A percentile compares a stretch with the other conserved stretches of the same genome.
These are phyloP conservation scores for Sicyos edulis DNA, from an alignment of 306 rosid species.

Conservation along the genomic window DNA sequence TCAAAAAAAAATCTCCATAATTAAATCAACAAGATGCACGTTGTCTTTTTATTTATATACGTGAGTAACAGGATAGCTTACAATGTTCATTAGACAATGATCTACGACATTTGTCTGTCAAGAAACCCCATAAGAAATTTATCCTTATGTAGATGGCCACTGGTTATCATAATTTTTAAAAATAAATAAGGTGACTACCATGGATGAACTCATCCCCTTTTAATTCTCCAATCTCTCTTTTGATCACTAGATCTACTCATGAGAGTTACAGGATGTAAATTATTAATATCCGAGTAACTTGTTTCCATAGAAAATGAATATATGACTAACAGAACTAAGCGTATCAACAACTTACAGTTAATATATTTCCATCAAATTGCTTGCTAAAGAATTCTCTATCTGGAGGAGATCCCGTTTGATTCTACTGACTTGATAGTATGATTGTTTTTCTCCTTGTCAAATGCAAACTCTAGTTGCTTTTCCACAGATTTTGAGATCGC, in stretches of 20 bases:
- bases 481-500: constrained; percentile 78
- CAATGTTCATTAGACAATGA: no score
- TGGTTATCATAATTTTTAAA: no score
- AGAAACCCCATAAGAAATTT: no score
- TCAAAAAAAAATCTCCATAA: constrained; percentile 4
- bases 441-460: constrained; percentile 30
- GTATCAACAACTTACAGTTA: constrained; percentile 5
- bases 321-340: not conserved
- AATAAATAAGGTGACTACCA: no score
- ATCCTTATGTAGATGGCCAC: no score
- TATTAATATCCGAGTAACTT: not conserved
- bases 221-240: no score
- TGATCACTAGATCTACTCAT: no score
- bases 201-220: no score
- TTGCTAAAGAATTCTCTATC: constrained; percentile 5
- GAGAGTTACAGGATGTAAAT: no score
- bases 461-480: constrained; percentile 79
- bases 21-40: not conserved
- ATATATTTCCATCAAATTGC: constrained; percentile 1
- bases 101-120: no score
- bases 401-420: constrained; percentile 12
- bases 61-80: no score
- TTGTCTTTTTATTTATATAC: no score
- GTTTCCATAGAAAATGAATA: not conserved
- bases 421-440: constrained; percentile 9